Evolutionary conservation across 352 stramenopile species (phyloP), one percentile per base, ranked within the genome.

Genomic region (Phytophthora fragariaefolia): DNA sequence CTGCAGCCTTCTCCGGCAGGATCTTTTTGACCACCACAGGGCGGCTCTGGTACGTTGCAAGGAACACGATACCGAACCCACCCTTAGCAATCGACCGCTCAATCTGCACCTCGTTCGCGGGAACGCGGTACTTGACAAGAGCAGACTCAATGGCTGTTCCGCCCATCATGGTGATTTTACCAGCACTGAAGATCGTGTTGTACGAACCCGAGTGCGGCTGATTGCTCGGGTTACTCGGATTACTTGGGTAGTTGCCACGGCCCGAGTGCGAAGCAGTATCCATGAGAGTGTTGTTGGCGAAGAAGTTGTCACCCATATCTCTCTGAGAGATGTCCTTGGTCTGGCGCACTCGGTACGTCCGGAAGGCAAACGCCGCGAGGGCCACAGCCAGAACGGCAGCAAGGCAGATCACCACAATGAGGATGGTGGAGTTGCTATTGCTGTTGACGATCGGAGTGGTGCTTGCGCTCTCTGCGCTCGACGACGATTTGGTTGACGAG

Each of bases 11-110:
- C 46, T 96, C 87, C 0, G 87, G 87, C 17, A 96, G 54, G 54
- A 93, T 91, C 61, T 93, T 92, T 71, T 96, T 96, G 18, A 96
- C 77, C 15, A 92, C 85, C 7, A 96, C 79, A 1, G 80, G 48
- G 12, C 84, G 76, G 22, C 58, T 63, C 43, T 91, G 76, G 63
- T 92, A 91, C 8, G 59, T 77, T 0, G 84, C 87, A 24, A 95
- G 58, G 56, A 87, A 90, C 8, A 95, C 80, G 28, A 88, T 79
- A 20, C 87, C 87, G 52, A 91, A 95, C 30, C 87, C 87, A 15
- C 87, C 87, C 59, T 92, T 88, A 0, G 87, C 87, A 38, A 95
- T 79, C 1, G 76, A 75, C 32, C 84, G 82, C 24, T 89, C 71
- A 24, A 92, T 70, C 28, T 77, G 69, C 36, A 95, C 79, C 27